Evolutionary conservation across 2,329 filamentous ascomycete genomes (phyloP), one percentile per base, ranked within the genome.

Genomic region (Zopfia rhizophila): DNA sequence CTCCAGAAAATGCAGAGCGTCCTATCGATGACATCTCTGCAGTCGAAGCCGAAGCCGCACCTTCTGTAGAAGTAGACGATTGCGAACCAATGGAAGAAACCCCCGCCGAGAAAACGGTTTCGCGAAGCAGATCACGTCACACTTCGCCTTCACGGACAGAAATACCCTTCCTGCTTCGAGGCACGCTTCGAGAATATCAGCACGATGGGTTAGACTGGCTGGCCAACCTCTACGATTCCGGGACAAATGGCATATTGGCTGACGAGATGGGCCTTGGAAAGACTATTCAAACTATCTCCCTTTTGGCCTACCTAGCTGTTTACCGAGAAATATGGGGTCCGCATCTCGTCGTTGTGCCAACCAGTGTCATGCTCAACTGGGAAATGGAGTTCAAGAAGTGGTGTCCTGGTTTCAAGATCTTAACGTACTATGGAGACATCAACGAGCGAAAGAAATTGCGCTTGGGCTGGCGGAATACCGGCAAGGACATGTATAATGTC

Each of bases 321-420:
- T 82, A 91, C 27, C 89, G 96, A 66, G 85, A 91, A 63, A 86
- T 96, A 4, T 99, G 94, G 95, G 94, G 95, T 0, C 91, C 94
- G 1, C 94, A 99, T 76, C 78, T 99, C 17, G 90, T 99, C 36
- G 89, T 99, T 50, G 94, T 99, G 2, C 94, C 94, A 1, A 99
- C 94, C 2, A 97, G 92, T 72, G 95, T 99, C 36, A 97, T 99
- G 82, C 84, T 99, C 55, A 99, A 99, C 68, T 99, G 94, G 94
- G 95, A 99, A 71, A 97, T 97, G 89, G 94, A 99, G 73, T 99
- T 99, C 81, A 97, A 97, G 68, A 99, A 99, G 70, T 99, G 93
- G 85, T 90, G 92, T 45, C 94, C 95, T 3, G 93, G 94, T 0
- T 99, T 99, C 79, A 97, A 97, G 69, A 96, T 99, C 44, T 79